Percentiles rank a stretch among this genome's conserved stretches.
phyloP scores from a whole-genome alignment of 2,329 filamentous ascomycete genomes.

The Chrysoporthe cubensis region DNA sequence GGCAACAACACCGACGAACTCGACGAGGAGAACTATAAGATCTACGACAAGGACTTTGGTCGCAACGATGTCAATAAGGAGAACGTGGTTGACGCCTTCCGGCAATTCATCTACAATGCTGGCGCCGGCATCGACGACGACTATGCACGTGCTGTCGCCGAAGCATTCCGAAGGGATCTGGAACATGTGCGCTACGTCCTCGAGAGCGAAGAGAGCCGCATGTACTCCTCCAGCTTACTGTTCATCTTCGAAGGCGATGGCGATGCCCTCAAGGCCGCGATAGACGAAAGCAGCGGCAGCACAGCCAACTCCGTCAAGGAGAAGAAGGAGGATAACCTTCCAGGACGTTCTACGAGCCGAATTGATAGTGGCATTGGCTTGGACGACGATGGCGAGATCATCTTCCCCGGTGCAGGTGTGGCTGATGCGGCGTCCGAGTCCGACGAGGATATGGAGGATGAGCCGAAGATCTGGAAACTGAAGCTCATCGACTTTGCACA shows the following conservation, averaged over 20 bases:
- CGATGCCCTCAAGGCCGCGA: constrained; percentile 53
- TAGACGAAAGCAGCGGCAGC: constrained; percentile 57
- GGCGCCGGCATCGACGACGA: constrained; percentile 62
- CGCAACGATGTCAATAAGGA: constrained; percentile 54
- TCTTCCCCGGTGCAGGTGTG: constrained; percentile 31
- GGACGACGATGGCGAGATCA: constrained; percentile 45
- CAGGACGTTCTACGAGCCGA: constrained; percentile 46
- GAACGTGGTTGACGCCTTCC: constrained; percentile 59
- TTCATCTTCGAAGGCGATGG: constrained; percentile 70
- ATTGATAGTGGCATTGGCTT: constrained; percentile 61
- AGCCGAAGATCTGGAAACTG: constrained; percentile 73
- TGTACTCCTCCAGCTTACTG: constrained; percentile 66
- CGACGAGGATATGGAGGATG: constrained; percentile 58
- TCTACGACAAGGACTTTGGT: constrained; percentile 68
- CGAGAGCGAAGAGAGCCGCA: constrained; percentile 61
- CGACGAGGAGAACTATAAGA: constrained; percentile 58
- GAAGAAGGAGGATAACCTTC: constrained; percentile 33
- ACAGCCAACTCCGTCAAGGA: constrained; percentile 60
- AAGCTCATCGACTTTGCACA: constrained; percentile 98
- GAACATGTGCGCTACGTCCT: constrained; percentile 56
- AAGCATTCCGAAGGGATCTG: constrained; percentile 58
- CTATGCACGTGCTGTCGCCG: constrained; percentile 58
- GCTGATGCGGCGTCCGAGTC: constrained; percentile 48
- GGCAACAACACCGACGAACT: constrained; percentile 55
- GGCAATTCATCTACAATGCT: constrained; percentile 62